Evolutionary conservation across 805 yeast species (phyloP), one percentile per base, ranked within the genome.

Genomic region (Scheffersomyces lignosus): DNA sequence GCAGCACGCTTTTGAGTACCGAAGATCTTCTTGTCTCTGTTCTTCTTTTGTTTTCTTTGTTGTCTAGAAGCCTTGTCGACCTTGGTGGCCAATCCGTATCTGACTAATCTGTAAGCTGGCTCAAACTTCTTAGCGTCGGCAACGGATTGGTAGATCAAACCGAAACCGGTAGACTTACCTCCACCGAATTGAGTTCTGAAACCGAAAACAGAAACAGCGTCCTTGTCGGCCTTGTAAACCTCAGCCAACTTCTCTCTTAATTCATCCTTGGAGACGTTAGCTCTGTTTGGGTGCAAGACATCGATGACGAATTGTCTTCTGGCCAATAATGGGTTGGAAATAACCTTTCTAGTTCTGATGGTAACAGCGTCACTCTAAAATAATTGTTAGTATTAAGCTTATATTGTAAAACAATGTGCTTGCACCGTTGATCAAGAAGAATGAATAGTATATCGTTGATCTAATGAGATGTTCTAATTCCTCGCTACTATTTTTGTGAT

Each of bases 131-230:
- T 87, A 70, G 96, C 91, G 70, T 90, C 96, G 62, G 95, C 96
- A 65, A 80, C 87, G 61, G 96, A 87, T 85, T 88, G 91, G 91
- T 93, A 93, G 66, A 93, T 87, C 71, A 93, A 81, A 77, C 98
- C 99, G 78, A 93, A 93, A 72, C 99, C 99, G 55, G 96, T 84
- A 55, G 99, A 87, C 78, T 87, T 91, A 69, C 97, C 96, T 77
- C 99, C 99, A 87, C 99, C 99, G 75, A 80, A 93, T 77, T 88
- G 95, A 64, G 98, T 93, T 83, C 96, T 87, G 96, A 93, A 87
- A 73, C 98, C 98, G 70, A 93, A 93, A 60, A 91, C 99, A 54
- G 98, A 90, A 52, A 87, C 90, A 64, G 91, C 84, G 62, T 87
- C 95, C 80, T 86, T 86, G 66, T 86, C 95, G 66, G 89, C 77